Conservation (phyloP, 495 filamentous ascomycete species). For the Opeltia flavorubescens region DNA sequence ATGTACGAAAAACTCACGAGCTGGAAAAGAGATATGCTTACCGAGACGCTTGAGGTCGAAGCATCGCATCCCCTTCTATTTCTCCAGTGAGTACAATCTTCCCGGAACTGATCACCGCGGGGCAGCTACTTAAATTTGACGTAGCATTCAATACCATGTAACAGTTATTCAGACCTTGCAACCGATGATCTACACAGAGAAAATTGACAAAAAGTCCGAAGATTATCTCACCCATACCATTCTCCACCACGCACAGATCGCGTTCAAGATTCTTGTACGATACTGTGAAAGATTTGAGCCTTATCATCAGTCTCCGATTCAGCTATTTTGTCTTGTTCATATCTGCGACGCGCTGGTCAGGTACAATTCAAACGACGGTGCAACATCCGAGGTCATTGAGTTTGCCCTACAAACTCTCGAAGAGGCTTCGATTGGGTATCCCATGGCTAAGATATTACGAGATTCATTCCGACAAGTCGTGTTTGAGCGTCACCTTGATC, state of each 20-base stretch:
- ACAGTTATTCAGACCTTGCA: conserved; percentile 52
- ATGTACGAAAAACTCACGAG: conserved; percentile 13
- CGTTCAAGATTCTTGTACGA: conserved; percentile 3
- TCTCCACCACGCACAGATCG: conserved; percentile 3
- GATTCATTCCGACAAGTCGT: conserved; percentile 20
- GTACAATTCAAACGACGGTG: conserved; percentile 4
- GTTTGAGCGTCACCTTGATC: conserved; percentile 12
- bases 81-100: conserved; percentile 14
- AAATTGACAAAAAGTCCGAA: conserved; percentile 1
- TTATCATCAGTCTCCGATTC: conserved; percentile 21
- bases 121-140: conserved; percentile 19
- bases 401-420: conserved; percentile 19
- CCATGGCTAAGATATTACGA: conserved; percentile 21
- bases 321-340: conserved; percentile 23
- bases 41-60: conserved; percentile 8
- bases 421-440: conserved; percentile 18
- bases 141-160: conserved; percentile 23
- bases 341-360: conserved; percentile 19
- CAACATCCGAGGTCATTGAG: conserved; percentile 11
- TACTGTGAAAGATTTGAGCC: conserved; percentile 17
- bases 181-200: not conserved
- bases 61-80: conserved; percentile 20
- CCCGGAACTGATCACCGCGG: conserved; percentile 19
- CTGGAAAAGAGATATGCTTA: conserved; percentile 18
- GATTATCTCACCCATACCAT: conserved; percentile 1